Evolutionary conservation across 2,329 filamentous ascomycete genomes (phyloP).

Genomic region (Ophiostoma tasmaniense): DNA sequence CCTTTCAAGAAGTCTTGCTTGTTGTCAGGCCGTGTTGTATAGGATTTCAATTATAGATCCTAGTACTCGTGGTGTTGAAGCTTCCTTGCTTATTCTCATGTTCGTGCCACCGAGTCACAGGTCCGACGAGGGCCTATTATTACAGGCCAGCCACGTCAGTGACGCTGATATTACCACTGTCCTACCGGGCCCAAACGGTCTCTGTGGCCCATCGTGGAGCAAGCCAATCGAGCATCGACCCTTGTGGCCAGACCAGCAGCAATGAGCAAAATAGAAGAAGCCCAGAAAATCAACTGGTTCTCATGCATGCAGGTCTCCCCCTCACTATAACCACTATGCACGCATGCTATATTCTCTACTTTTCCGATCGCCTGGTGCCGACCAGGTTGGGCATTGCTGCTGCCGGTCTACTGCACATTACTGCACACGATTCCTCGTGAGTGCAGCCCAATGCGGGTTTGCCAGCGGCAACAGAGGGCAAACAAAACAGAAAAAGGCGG

Average conservation of each 20-base stretch:
- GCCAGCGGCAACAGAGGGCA: not conserved
- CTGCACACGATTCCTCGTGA: not conserved
- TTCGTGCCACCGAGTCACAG: not conserved
- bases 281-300: not conserved
- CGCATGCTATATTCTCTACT: not conserved
- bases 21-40: not conserved
- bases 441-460: constrained; percentile 10
- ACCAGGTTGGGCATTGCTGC: constrained; percentile 14
- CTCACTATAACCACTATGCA: not conserved
- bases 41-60: not conserved
- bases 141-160: constrained; percentile 18
- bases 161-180: not conserved
- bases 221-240: not conserved
- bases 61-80: not conserved
- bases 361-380: not conserved
- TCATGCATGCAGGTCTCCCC: not conserved
- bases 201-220: constrained; percentile 8
- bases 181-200: not conserved
- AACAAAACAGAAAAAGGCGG: not conserved
- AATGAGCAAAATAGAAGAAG: not conserved
- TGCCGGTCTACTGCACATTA: not conserved
- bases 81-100: not conserved
- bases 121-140: constrained; percentile 6
- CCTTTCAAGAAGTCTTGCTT: not conserved
- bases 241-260: not conserved